Evolutionary conservation across 2,329 filamentous ascomycete species (phyloP), one percentile per base, ranked within the genome.

Genomic region (Claviceps arundinis): DNA sequence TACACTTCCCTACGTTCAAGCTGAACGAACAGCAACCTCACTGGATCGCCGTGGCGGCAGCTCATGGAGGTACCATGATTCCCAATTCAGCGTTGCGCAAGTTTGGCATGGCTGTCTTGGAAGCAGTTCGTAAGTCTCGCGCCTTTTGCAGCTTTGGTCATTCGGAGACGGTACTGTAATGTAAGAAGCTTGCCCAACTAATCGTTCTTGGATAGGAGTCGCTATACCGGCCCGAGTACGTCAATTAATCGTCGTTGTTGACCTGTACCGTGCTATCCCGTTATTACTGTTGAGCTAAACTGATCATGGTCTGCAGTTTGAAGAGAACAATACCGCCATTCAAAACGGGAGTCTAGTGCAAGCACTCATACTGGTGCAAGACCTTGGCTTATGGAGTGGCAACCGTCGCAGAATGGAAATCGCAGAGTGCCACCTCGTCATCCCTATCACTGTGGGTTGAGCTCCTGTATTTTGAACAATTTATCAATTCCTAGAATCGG

Each of bases 1-100:
- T 86, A 52, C 82, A 85, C 63, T 73, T 79, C 46, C 74, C 78
- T 1, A 79, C 78, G 0, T 76, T 85, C 41, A 73, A 70, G 1
- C 70, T 81, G 7, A 77, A 77, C 17, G 67, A 69, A 2, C 72
- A 78, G 53, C 72, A 72, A 54, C 75, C 80, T 0, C 80, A 84
- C 56, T 77, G 82, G 64, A 68, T 84, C 14, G 78, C 75, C 5
- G 71, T 73, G n/a, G 74, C 80, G 3, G 74, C 78, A 0, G 77
- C 81, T 3, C 74, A 74, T n/a, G 82, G 82, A 5, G 81, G 80
- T 5, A 73, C 77, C 0, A 65, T 77, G 45, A 78, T 79, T 2
- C 76, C 80, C 0, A 73, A 81, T 47, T 68, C 71, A 8, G 72
- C 80, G 0, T 67, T 85, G 40, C 73, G 78, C 26, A 82, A 79